Evolutionary conservation across 164 flowering plant species (phyloP), one percentile per base, ranked within the genome.

Genomic region (Hamamelis virginiana): DNA sequence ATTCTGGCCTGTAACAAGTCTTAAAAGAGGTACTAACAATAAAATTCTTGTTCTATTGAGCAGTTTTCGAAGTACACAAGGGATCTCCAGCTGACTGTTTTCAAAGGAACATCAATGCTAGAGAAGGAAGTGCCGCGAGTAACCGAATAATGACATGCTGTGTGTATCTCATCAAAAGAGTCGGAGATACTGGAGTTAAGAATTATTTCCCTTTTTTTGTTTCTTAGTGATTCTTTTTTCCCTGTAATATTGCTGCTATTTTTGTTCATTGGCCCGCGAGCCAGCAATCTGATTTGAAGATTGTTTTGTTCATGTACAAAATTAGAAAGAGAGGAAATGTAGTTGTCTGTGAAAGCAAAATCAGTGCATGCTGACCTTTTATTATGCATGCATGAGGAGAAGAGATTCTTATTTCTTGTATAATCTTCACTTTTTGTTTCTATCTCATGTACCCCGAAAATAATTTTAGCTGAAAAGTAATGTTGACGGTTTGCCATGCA

Each of bases 71-170:
- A 78, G 77, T 85, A 84, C 69, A 74, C 81, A 26, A 80, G 75
- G 76, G 81, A 85, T 46, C 14, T 80, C 33, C 92, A 84, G 79
- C 62, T 90, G 43, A 91, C 89, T 21, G 66, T 83, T 23, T 95
- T 95, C 75, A 82, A 81, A 75, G 89, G 94, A 64, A 89, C 97
- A 21, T 80, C 89, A 19, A 83, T 95, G 94, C 79, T 95, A 11
- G 96, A 88, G 80, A 95, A 88, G 78, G 77, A 71, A 57, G 87
- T 91, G 66, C 79, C 52, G 51, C 57, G 5, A 53, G 68, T 12
- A 57, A 23, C 56, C 18, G 52, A 59, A 13, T 62, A 26, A 47
- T 23, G 33, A 19, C 51, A 25, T 13, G 13, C 6, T 26, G 41
- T 33, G n/a, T n/a, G n/a, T 33, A 33, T 33, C 41, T 33, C 41